These are phyloP conservation scores for Nakazawaea anatomiae DNA, from an alignment of 805 yeast species.

Conservation along the genomic window DNA sequence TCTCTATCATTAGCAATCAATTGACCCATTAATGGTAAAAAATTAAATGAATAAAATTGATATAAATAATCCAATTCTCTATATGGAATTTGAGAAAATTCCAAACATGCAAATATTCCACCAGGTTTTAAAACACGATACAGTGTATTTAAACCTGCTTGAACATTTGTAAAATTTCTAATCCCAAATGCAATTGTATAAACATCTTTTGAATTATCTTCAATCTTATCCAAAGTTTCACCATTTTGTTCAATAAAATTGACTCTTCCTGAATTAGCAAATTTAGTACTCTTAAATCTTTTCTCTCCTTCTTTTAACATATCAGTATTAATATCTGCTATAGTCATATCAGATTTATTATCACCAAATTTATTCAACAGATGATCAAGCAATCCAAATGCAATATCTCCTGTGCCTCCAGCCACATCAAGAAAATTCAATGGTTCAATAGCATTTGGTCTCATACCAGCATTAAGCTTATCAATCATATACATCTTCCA, in stretches of 20 bases:
- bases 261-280: conserved; percentile 68
- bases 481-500: conserved; percentile 93
- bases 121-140: conserved; percentile 95
- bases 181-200: conserved; percentile 97
- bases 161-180: conserved; percentile 92
- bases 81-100: conserved; percentile 87
- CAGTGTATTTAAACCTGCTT: conserved; percentile 92
- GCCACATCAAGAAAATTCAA: conserved; percentile 92
- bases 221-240: conserved; percentile 77
- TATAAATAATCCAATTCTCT: conserved; percentile 68
- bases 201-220: conserved; percentile 84
- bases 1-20: conserved; percentile 92
- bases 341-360: conserved; percentile 70
- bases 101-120: conserved; percentile 94
- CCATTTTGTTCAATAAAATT: conserved; percentile 88
- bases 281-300: conserved; percentile 55
- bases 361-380: conserved; percentile 79
- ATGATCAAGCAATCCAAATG: conserved; percentile 89
- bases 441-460: conserved; percentile 76
- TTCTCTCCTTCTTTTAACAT: conserved; percentile 91
- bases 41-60: conserved; percentile 82
- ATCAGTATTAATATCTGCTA: conserved; percentile 93
- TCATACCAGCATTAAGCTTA: conserved; percentile 85
- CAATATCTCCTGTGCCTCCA: conserved; percentile 98
- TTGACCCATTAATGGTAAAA: conserved; percentile 93